phyloP scores from a whole-genome alignment of 305 asterid genomes.

The Ruellia speciosa region DNA sequence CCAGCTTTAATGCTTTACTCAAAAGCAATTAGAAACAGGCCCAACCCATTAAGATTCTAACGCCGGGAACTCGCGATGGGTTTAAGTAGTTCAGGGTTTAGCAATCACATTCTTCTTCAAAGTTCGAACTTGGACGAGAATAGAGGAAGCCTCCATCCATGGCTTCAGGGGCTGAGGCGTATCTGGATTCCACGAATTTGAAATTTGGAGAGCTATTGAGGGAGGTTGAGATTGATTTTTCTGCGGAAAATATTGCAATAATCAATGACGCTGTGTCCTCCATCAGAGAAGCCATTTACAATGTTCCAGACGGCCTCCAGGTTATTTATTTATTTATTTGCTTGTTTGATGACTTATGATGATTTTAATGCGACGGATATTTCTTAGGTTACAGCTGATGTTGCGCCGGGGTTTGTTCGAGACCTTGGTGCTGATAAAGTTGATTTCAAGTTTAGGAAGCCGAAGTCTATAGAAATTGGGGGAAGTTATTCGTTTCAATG shows the following conservation, averaged over 20 bases:
- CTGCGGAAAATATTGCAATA: constrained; percentile 37
- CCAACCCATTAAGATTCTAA: too few relatives aligned
- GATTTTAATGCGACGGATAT: constrained; percentile 16
- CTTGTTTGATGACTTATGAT: neutral
- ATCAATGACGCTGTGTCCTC: constrained; percentile 50
- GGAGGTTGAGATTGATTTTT: constrained; percentile 65
- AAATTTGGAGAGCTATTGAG: constrained; percentile 59
- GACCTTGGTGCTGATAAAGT: constrained; percentile 88
- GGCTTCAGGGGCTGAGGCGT: constrained; percentile 31
- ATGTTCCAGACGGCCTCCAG: constrained; percentile 53
- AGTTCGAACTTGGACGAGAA: neutral
- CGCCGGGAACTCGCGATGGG: too few relatives aligned
- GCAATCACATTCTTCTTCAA: neutral
- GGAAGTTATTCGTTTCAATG: constrained; percentile 82
- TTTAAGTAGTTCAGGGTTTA: neutral
- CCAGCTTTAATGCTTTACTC: too few relatives aligned
- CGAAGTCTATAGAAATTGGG: constrained; percentile 51
- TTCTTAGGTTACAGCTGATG: constrained; percentile 63
- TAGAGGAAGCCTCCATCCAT: constrained; percentile 16
- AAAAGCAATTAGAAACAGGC: too few relatives aligned
- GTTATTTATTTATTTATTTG: constrained; percentile 21
- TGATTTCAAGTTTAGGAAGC: constrained; percentile 75
- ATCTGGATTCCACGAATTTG: constrained; percentile 41
- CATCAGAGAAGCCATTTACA: constrained; percentile 45
- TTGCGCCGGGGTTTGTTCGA: constrained; percentile 70